Evolutionary conservation across 495 filamentous ascomycete genomes (phyloP), one percentile per base, ranked within the genome.

Genomic region (Xylaria flabelliformis): DNA sequence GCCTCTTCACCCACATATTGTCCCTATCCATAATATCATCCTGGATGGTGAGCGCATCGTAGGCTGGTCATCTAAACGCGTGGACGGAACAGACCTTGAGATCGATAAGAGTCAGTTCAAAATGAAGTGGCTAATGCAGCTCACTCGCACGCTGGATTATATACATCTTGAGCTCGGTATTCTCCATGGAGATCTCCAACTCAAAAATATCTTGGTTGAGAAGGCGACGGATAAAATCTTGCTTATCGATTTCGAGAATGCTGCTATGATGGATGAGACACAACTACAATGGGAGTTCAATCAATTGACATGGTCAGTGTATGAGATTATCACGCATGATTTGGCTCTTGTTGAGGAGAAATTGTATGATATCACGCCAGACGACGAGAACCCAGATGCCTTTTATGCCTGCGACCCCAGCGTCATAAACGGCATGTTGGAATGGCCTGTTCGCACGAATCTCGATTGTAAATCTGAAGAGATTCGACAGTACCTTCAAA

Each of bases 111-210:
- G 58, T 36, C 32, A 39, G 29, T 62, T 62, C 34, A 62, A 62
- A 62, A 62, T 62, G 58, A 62, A 62, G 19, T 62, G 58, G 58
- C 58, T 62, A n/a, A 62, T 9, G 3, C 58, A 62, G n/a, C 58
- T 62, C 10, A 36, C 32, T 39, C 17, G 24, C 1, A 62, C 32
- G 8, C 19, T 62, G 21, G 58, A 62, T 15, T 42, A 62, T 42
- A 36, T 62, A 62, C 58, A 62, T 36, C 58, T 62, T 26, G 58
- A 62, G 34, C 58, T 62, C 21, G 58, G 58, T 39, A 62, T 62
- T 21, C n/a, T 34, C 58, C 58, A 62, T 19, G 19, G 34, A 9
- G 58, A 62, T 62, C 58, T 41, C 36, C 29, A 39, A 62, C 19
- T 62, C 5, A 62, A 62, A 19, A 50, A 62, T 21, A 62, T 62